A percentile compares a stretch with the other conserved stretches of the same genome.
Conservation (phyloP, 1,139 yeast species). For the Chernovozyma sophiae-reginae region DNA sequence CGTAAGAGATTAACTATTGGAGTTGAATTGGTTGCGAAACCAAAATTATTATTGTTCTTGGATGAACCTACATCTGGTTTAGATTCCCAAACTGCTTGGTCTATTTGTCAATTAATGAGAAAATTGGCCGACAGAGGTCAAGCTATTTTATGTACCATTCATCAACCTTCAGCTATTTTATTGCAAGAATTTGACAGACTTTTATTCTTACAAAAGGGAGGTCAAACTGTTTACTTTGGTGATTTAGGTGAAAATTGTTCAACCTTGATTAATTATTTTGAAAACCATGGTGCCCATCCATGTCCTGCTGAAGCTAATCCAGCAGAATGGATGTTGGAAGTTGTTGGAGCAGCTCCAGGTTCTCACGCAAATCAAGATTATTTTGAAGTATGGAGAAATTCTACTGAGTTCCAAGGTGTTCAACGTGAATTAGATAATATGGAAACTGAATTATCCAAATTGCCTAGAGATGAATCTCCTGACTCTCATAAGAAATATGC, state of each 20-base stretch:
- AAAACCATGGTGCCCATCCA: constrained; percentile 58
- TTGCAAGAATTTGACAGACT: constrained; percentile 76
- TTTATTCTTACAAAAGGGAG: constrained; percentile 69
- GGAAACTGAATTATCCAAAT: constrained; percentile 42
- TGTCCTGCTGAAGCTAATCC: constrained; percentile 73
- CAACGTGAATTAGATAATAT: constrained; percentile 37
- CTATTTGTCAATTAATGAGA: constrained; percentile 74
- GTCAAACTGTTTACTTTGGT: constrained; percentile 77
- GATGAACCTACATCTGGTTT: constrained; percentile 42
- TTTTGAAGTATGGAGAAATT: constrained; percentile 60
- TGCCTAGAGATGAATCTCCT: constrained; percentile 28
- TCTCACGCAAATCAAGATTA: constrained; percentile 63
- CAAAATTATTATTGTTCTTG: constrained; percentile 32
- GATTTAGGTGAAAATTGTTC: constrained; percentile 66
- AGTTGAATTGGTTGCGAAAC: constrained; percentile 39
- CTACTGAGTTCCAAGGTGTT: constrained; percentile 48
- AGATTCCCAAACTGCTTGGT: constrained; percentile 62
- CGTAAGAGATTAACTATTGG: constrained; percentile 40
- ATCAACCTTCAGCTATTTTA: constrained; percentile 77
- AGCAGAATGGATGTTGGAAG: constrained; percentile 81
- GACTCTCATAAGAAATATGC: constrained; percentile 42
- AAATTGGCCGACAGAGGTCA: constrained; percentile 76
- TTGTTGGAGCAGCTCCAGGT: constrained; percentile 80
- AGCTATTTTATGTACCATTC: constrained; percentile 79
- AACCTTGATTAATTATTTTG: constrained; percentile 64